Base-by-base conservation (phyloP, 371 early-diverging fungal genomes). In the Mortierella sp. region DNA sequence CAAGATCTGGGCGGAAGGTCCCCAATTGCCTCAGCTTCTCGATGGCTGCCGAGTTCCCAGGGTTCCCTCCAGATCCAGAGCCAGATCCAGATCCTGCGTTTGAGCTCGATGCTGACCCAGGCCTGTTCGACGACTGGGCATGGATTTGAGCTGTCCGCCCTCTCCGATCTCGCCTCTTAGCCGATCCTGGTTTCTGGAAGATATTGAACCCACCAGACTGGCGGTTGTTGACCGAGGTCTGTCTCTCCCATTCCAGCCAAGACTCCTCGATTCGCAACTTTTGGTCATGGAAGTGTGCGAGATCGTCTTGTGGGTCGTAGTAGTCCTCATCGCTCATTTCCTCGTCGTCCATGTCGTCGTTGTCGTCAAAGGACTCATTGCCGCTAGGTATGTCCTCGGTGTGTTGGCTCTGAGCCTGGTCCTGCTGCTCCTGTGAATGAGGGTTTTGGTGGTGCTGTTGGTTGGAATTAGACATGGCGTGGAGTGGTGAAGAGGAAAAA, bases 211-310 rank as follows among this genome's bases (percentile, higher is more conserved):
- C 65, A 46, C 8, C 54, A 24, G 65, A 76, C 58, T 77, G 84
- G 18, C 71, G 75, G 70, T 77, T 86, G 51, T 79, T 80, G 70
- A 75, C 78, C 14, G 75, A 65, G 16, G 72, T n/a, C 46, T 79
- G 79, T 7, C 78, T 78, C 11, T 82, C 87, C 87, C 87, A 86
- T 70, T 86, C 87, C 18, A 86, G 48, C 87, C 87, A 86, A 21
- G 82, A 82, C 21, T 86, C 77, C 60, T 82, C 87, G 71, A 86
- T 86, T n/a, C 65, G 80, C 29, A 77, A 77, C 65, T 77, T 82
- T 68, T 82, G 77, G n/a, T 81, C 82, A 70, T 85, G 77, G 48
- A 68, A 76, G 58, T 76, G 49, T 1, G 75, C 86, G 8, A 71
- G 70, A 54, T 85, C 82, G n/a, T 77, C 79, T 10, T 85, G 75